Base-by-base conservation (phyloP, 768 basidiomycete genomes). In the Phallus indusiatus region DNA sequence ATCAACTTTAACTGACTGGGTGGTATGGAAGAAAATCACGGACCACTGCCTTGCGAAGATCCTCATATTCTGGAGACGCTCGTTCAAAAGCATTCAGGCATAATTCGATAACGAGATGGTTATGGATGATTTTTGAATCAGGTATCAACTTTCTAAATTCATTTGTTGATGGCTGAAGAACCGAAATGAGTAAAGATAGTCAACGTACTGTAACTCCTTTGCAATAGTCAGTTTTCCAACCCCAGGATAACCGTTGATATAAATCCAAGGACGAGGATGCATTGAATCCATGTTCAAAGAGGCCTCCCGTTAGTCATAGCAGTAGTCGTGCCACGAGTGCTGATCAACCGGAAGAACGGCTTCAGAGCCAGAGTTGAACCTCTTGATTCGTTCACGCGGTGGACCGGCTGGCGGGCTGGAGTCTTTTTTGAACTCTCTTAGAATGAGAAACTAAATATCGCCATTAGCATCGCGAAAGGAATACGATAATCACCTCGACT, bases 71-170 rank as follows among this genome's bases (percentile, higher is more conserved):
- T 21, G 36, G 36, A 6, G 55, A 56, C 9, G 12, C 47, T 20
- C 42, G n/a, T 21, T 56, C 36, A 56, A 56, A 56, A 7, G 47
- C 55, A 20, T 36, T 47, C 9, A 18, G n/a, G n/a, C 55, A 56
- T 46, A 56, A 35, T 21, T 56, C 55, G 17, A 56, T 56, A 12
- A 56, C 10, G n/a, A 56, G 55, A 35, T 56, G 55, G 55, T 56
- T 56, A 21, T 56, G 21, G 14, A 56, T 56, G 42, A 56, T n/a
- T 56, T 56, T 56, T 10, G 55, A 56, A 14, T 21, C 42, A n/a
- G 55, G 55, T 14, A 56, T 56, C 42, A 56, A 46, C 22, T 56
- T 47, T 11, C 55, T 56, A 36, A 9, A 16, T 7, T 20, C 28
- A 28, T 28, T 28, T 28, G 28, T 28, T 28, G 28, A 28, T 3